A percentile compares a stretch with the other conserved stretches of the same genome.
phyloP scores from a whole-genome alignment of 306 rosid genomes.

The Astragalus membranaceus region DNA sequence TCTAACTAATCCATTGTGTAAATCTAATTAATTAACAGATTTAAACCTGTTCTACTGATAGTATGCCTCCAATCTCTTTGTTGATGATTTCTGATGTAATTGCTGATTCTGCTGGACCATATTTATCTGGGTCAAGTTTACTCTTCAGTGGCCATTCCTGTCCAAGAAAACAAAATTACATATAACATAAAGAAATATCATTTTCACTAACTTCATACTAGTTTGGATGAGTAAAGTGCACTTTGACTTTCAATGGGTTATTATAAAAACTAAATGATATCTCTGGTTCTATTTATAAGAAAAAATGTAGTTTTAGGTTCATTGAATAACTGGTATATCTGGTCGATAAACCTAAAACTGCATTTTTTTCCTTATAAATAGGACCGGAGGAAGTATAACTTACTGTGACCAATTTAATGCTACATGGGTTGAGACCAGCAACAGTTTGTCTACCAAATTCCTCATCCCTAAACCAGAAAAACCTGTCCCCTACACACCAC shows the following conservation, averaged over 20 bases:
- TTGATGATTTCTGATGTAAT: slow-evolving; percentile 57
- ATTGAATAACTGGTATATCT: too few relatives aligned
- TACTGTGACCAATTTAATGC: slow-evolving; percentile 54
- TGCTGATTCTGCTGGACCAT: slow-evolving; percentile 64
- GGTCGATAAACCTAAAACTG: too few relatives aligned
- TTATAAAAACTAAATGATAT: not conserved
- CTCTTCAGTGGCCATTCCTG: slow-evolving; percentile 91
- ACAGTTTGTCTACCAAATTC: slow-evolving; percentile 79
- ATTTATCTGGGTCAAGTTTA: slow-evolving; percentile 51
- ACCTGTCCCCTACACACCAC: slow-evolving; percentile 49
- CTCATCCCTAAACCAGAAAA: slow-evolving; percentile 72
- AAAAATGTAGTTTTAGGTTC: too few relatives aligned
- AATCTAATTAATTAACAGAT: too few relatives aligned
- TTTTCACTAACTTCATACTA: not conserved
- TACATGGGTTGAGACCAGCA: slow-evolving; percentile 71
- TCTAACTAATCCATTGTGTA: too few relatives aligned
- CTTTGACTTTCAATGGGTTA: not conserved
- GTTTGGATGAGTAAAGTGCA: not conserved
- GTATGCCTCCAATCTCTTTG: slow-evolving; percentile 47
- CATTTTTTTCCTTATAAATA: too few relatives aligned
- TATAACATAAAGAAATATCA: not conserved
- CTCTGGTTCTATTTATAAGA: too few relatives aligned
- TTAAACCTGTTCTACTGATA: slow-evolving; percentile 45
- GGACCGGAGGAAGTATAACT: not conserved
- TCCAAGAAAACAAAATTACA: slow-evolving; percentile 1